Percentiles rank a stretch among this genome's conserved stretches.
phyloP scores from a whole-genome alignment of 805 yeast species.

The Metschnikowia sp. region DNA sequence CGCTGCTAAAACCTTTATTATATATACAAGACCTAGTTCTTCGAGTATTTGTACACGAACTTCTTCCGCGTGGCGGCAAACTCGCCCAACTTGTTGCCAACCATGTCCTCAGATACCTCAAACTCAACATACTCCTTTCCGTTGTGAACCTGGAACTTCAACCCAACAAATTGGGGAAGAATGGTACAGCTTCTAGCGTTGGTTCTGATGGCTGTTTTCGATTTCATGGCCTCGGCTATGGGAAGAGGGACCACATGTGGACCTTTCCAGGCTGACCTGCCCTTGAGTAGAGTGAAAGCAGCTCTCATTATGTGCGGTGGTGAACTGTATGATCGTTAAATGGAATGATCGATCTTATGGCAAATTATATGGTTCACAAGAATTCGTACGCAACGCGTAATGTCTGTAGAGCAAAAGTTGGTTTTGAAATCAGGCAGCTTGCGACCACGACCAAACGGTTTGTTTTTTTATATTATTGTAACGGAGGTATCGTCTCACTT shows the following conservation, averaged over 20 bases:
- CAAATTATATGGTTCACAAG: background rate
- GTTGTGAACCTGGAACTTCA: constrained; percentile 91
- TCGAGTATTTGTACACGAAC: constrained; percentile 76
- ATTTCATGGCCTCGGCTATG: constrained; percentile 76
- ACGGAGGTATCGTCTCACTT: too few relatives aligned
- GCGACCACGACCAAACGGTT: too few relatives aligned
- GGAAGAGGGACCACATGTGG: constrained; percentile 95
- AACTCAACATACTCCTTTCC: constrained; percentile 91
- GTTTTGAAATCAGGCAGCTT: too few relatives aligned
- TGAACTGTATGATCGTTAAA: background rate
- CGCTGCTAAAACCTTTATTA: constrained; percentile 3
- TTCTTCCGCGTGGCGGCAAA: constrained; percentile 92
- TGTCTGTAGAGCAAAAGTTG: too few relatives aligned
- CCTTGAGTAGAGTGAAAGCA: constrained; percentile 27
- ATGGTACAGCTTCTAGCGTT: constrained; percentile 94
- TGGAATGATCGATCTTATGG: background rate
- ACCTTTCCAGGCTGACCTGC: constrained; percentile 53
- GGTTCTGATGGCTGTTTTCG: constrained; percentile 88
- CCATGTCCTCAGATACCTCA: constrained; percentile 91
- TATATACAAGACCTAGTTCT: constrained; percentile 43
- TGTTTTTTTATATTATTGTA: too few relatives aligned
- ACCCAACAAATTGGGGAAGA: constrained; percentile 92
- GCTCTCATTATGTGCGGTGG: constrained; percentile 28
- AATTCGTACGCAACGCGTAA: too few relatives aligned
- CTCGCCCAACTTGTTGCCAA: constrained; percentile 92